Percentiles rank a stretch among this genome's conserved stretches.
These are phyloP conservation scores for Hypocreales sp. DNA, from an alignment of 2,329 filamentous ascomycete species.

Conservation along the genomic window DNA sequence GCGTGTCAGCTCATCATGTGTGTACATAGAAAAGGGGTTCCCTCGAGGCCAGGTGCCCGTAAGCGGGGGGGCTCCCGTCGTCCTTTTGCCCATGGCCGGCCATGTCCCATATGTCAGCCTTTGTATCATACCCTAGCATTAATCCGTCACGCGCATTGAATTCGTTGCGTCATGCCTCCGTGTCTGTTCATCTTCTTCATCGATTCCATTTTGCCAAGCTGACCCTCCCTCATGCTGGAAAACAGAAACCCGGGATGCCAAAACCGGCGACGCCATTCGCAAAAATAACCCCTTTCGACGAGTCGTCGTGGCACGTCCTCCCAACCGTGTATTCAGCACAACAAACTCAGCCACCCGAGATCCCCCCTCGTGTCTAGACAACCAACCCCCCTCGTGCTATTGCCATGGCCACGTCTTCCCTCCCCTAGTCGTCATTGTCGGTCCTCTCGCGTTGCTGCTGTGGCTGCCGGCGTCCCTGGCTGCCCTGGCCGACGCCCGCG, in stretches of 20 bases:
- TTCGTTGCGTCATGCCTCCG: too few relatives aligned
- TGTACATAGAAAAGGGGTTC: too few relatives aligned
- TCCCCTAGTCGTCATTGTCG: conserved; percentile 37
- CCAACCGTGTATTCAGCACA: conserved; percentile 18
- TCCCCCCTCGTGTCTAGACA: conserved; percentile 5
- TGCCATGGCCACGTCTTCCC: neutral
- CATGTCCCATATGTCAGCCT: too few relatives aligned
- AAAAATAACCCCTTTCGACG: conserved; percentile 15
- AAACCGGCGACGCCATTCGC: conserved; percentile 21
- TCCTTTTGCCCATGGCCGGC: too few relatives aligned
- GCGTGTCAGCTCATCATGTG: too few relatives aligned
- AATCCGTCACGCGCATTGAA: too few relatives aligned
- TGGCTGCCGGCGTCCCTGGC: conserved; percentile 12
- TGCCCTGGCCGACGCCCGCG: conserved; percentile 18
- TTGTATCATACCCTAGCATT: too few relatives aligned
- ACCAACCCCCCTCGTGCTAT: conserved; percentile 5
- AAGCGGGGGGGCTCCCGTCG: too few relatives aligned
- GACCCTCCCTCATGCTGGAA: conserved; percentile 3
- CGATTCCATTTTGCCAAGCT: too few relatives aligned
- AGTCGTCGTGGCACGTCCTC: conserved; percentile 5
- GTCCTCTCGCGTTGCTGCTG: conserved; percentile 29
- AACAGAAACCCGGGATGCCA: conserved; percentile 16
- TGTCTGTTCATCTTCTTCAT: too few relatives aligned
- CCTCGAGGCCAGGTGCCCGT: too few relatives aligned
- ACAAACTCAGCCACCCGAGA: conserved; percentile 9